Percentiles rank a stretch among this genome's conserved stretches.
These are phyloP conservation scores for Ogataea pignaliae DNA, from an alignment of 805 yeast genomes.

Conservation along the genomic window DNA sequence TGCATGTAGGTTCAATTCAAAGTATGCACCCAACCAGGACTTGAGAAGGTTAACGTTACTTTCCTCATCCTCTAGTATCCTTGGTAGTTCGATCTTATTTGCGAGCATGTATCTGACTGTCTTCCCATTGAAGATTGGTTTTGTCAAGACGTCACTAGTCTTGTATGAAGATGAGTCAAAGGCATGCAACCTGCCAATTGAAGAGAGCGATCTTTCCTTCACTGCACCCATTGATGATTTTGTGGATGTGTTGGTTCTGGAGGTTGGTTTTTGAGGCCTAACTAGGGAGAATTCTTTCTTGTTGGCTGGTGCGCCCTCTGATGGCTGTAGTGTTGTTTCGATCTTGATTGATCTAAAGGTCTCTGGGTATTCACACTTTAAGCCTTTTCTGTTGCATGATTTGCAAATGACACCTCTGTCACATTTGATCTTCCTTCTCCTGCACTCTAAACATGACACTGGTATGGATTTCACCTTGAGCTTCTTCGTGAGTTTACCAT, in stretches of 20 bases:
- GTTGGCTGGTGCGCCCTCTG: no score
- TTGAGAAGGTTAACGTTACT: conserved; percentile 4
- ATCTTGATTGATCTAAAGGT: conserved; percentile 40
- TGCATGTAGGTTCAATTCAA: background rate
- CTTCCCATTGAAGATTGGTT: no score
- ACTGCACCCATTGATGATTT: background rate
- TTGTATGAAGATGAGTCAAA: no score
- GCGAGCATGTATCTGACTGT: no score
- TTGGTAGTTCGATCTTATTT: conserved; percentile 10
- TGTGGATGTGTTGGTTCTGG: no score
- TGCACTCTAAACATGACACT: conserved; percentile 31
- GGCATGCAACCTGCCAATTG: no score
- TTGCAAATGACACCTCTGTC: conserved; percentile 36
- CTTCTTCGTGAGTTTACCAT: no score
- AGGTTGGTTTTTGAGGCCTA: no score
- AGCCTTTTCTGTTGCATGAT: conserved; percentile 35
- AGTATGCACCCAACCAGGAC: conserved; percentile 4
- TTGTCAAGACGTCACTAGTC: no score
- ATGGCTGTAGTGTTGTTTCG: background rate
- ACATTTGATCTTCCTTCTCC: conserved; percentile 32
- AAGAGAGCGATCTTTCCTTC: background rate
- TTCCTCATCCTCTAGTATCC: conserved; percentile 1
- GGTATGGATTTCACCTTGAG: conserved; percentile 14
- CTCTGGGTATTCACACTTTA: conserved; percentile 39
- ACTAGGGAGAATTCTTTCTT: no score